Evolutionary conservation across 2,329 filamentous ascomycete genomes (phyloP).

Genomic region (Aspergillus sojae): DNA sequence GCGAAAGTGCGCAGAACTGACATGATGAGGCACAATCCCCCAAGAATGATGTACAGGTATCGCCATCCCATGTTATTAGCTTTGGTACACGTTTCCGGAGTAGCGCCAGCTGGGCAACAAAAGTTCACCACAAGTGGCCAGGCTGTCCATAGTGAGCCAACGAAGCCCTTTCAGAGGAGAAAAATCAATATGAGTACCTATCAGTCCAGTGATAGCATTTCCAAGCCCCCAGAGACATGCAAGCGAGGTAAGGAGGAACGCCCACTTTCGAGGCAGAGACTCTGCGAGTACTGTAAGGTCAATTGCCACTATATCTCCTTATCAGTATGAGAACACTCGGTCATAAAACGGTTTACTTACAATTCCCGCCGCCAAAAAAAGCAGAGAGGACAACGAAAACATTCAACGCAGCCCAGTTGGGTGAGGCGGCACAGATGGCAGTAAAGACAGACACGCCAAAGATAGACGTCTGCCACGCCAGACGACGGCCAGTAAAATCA

Average conservation of each 20-base stretch:
- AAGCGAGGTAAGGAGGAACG: neutral
- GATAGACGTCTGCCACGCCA: conserved; percentile 12
- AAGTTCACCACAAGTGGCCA: neutral
- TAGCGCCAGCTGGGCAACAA: neutral
- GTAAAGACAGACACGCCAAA: conserved; percentile 13
- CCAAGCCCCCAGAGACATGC: neutral
- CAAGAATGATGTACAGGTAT: neutral
- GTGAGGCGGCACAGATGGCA: conserved; percentile 5
- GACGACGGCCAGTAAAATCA: conserved; percentile 13
- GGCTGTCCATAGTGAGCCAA: neutral
- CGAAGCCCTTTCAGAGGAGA: neutral
- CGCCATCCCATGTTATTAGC: neutral
- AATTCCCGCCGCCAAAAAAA: neutral
- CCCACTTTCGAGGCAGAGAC: neutral
- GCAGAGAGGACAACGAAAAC: neutral
- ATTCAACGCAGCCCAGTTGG: conserved; percentile 7
- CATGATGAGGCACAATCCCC: neutral
- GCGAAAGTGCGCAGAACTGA: neutral
- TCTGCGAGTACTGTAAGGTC: neutral
- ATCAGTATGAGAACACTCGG: neutral
- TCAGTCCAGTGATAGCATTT: conserved; percentile 58
- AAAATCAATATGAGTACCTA: neutral
- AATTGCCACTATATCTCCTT: neutral
- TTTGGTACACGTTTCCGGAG: neutral
- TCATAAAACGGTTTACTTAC: neutral